Conservation (phyloP, 495 filamentous ascomycete genomes). For the Neohortaea acidophila region DNA sequence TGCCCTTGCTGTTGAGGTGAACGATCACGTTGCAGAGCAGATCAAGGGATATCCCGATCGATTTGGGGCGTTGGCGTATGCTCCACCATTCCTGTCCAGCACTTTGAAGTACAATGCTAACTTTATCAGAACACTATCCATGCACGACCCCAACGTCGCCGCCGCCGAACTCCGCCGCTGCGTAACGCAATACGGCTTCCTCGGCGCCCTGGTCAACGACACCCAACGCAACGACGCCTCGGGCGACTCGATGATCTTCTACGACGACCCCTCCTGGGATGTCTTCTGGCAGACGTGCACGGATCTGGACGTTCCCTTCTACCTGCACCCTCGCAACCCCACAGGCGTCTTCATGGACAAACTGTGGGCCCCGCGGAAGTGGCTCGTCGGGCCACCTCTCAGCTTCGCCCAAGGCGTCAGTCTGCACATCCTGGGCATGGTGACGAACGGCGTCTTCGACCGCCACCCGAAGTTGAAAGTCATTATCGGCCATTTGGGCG, state of each 20-base stretch:
- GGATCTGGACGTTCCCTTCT: conserved; percentile 48
- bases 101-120: too few species aligned
- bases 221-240: conserved; percentile 34
- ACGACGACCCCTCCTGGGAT: conserved; percentile 40
- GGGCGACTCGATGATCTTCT: conserved; percentile 43
- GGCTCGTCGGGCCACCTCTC: conserved; percentile 32
- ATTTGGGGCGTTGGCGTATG: conserved; percentile 20
- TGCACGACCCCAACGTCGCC: conserved; percentile 42
- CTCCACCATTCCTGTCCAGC: too few species aligned
- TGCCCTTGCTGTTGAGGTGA: conserved; percentile 35
- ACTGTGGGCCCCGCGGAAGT: conserved; percentile 35
- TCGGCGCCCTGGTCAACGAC: conserved; percentile 46
- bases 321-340: conserved; percentile 43
- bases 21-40: conserved; percentile 42
- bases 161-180: conserved; percentile 40
- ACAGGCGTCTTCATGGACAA: conserved; percentile 36
- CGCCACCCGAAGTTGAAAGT: conserved; percentile 41
- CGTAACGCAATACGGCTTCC: conserved; percentile 38
- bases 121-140: conserved; percentile 31
- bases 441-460: conserved; percentile 38
- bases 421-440: conserved; percentile 37
- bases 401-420: conserved; percentile 37
- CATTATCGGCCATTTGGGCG: conserved; percentile 52
- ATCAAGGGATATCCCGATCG: conserved; percentile 36
- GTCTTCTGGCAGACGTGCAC: conserved; percentile 41